These are phyloP conservation scores for Phytophthora kernoviae DNA, from an alignment of 352 stramenopile species.

Conservation along the genomic window DNA sequence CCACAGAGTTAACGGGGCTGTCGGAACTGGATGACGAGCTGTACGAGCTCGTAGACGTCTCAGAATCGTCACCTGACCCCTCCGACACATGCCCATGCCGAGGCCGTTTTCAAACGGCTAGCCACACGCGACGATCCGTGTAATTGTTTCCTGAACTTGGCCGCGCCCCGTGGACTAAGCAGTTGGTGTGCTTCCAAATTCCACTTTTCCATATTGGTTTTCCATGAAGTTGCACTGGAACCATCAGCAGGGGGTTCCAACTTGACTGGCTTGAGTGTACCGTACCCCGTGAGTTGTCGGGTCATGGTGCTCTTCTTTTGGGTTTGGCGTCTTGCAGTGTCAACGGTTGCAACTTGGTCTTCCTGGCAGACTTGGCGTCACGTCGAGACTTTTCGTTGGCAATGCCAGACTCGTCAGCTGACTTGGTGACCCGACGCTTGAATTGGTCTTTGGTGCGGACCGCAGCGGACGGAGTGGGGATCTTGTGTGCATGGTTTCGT, in stretches of 20 bases:
- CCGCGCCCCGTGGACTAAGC: slow-evolving; percentile 39
- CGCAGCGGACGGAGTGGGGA: slow-evolving; percentile 15
- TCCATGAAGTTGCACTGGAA: slow-evolving; percentile 36
- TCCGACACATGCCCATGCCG: slow-evolving; percentile 13
- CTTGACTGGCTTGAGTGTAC: slow-evolving; percentile 25
- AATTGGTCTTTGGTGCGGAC: slow-evolving; percentile 29
- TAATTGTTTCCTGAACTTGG: slow-evolving; percentile 36
- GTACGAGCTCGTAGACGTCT: slow-evolving; percentile 45
- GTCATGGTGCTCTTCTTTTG: slow-evolving; percentile 34
- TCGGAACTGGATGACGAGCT: slow-evolving; percentile 36
- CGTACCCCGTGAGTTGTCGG: slow-evolving; percentile 26
- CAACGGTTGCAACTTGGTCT: slow-evolving; percentile 22
- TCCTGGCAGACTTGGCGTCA: slow-evolving; percentile 16
- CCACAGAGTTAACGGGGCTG: slow-evolving; percentile 13
- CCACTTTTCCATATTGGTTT: slow-evolving; percentile 51
- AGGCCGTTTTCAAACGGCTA: slow-evolving; percentile 10
- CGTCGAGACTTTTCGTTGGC: slow-evolving; percentile 11
- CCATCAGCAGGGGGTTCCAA: slow-evolving; percentile 13
- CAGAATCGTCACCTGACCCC: slow-evolving; percentile 49
- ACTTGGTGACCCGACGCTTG: slow-evolving; percentile 14
- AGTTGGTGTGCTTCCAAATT: slow-evolving; percentile 29
- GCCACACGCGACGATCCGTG: slow-evolving; percentile 8
- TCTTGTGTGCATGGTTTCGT: slow-evolving; percentile 24
- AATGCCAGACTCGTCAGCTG: slow-evolving; percentile 9
- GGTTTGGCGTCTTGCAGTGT: slow-evolving; percentile 15